Base-by-base conservation (phyloP, 208 protist genomes). In the Blechomonas ayalai region DNA sequence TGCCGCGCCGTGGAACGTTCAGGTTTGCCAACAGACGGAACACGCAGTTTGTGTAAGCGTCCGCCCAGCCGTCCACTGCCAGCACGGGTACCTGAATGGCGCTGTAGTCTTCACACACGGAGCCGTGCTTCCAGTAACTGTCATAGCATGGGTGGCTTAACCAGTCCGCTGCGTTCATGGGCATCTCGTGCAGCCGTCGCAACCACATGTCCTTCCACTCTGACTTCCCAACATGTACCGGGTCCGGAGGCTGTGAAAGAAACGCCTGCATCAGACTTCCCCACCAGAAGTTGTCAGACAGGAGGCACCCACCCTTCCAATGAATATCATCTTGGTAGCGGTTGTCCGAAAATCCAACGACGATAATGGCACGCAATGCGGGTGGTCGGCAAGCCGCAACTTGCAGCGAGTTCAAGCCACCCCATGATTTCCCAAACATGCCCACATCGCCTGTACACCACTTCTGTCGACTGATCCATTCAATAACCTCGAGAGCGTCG, bases 251-350 rank as follows among this genome's bases (percentile, higher is more conserved):
- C 23, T 49, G 56, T 13, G 62, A 75, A 51, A 64, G 56, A 35
- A 67, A 76, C 16, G 66, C 75, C 38, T 79, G 59, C 75, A 84
- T 75, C 38, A 84, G 59, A 36, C 55, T 67, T 15, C 75, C 75
- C 75, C 70, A 84, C 71, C 75, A 84, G 32, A 79, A 78, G 52
- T 76, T 83, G 43, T 83, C 69, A 54, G 65, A 68, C n/a, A 83
- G 66, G 41, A 83, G 52, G 37, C 74, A 83, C 20, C 69, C 74
- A 36, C 69, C 74, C 44, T 78, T 73, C 69, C 69, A 83, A 58
- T 78, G 74, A 45, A 83, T 83, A 45, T 78, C 74, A 45, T 75
- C 69, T 26, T 59, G 74, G 46, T 79, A 83, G 47, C 69, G 74
- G 44, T 83, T 83, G 46, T 78, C 57, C 10, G 69, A 69, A 42